Conservation (phyloP, 805 yeast species). For the Suhomyces canberraensis region DNA sequence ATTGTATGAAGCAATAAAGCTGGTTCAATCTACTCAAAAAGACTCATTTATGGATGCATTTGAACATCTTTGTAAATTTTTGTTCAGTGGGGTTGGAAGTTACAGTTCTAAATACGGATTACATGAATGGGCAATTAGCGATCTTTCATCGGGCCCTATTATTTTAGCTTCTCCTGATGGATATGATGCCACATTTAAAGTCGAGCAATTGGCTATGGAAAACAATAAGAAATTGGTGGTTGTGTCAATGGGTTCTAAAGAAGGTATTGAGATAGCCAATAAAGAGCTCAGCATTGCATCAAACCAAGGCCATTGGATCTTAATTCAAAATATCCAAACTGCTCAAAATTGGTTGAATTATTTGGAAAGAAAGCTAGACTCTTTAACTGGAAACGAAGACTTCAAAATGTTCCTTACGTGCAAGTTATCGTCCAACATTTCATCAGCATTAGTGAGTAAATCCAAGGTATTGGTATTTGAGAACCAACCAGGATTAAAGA, state of each 20-base stretch:
- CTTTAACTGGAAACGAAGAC: slow-evolving; percentile 18
- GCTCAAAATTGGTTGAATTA: slow-evolving; percentile 60
- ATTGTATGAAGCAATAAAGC: slow-evolving; percentile 12
- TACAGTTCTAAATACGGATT: slow-evolving; percentile 33
- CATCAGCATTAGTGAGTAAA: slow-evolving; percentile 53
- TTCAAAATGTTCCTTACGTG: slow-evolving; percentile 70
- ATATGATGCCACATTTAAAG: slow-evolving; percentile 59
- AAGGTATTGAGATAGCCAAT: slow-evolving; percentile 57
- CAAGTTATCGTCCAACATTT: slow-evolving; percentile 43
- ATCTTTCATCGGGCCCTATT: slow-evolving; percentile 31
- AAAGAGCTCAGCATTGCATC: slow-evolving; percentile 46
- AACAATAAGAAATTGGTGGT: slow-evolving; percentile 27
- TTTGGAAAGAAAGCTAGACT: slow-evolving; percentile 46
- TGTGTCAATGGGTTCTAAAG: slow-evolving; percentile 74
- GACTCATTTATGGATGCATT: slow-evolving; percentile 17
- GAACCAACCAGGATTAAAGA: slow-evolving; percentile 56
- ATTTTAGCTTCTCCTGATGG: slow-evolving; percentile 59
- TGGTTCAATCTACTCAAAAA: slow-evolving; percentile 3
- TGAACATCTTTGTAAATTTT: slow-evolving; percentile 15
- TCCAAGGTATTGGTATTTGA: slow-evolving; percentile 62
- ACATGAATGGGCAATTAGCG: slow-evolving; percentile 21
- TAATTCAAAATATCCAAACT: slow-evolving; percentile 80
- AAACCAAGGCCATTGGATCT: slow-evolving; percentile 61
- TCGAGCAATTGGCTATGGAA: slow-evolving; percentile 43
- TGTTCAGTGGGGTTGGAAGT: slow-evolving; percentile 25